These are phyloP conservation scores for Kwoniella heveanensis DNA, from an alignment of 768 basidiomycete genomes.

Conservation along the genomic window DNA sequence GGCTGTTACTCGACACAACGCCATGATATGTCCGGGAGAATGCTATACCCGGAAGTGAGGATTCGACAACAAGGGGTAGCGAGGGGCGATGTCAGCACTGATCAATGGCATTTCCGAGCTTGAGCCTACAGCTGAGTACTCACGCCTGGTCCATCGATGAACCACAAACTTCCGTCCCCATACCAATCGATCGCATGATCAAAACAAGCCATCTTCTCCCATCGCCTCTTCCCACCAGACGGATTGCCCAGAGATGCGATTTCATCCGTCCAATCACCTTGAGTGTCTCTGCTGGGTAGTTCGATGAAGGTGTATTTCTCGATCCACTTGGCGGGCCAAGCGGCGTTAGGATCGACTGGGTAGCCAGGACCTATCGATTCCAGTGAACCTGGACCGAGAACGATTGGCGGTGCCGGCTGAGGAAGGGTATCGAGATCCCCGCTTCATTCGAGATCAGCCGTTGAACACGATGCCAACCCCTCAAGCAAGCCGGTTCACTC, in stretches of 20 bases:
- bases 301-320: conserved; percentile 27
- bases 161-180: conserved; percentile 42
- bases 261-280: conserved; percentile 12
- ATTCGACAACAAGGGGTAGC: no score
- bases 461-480: not conserved
- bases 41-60: conserved; percentile 29
- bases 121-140: conserved; percentile 9
- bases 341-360: conserved; percentile 25
- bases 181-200: conserved; percentile 38
- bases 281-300: conserved; percentile 15
- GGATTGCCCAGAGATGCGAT: not conserved
- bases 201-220: conserved; percentile 34
- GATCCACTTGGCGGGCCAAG: conserved; percentile 34
- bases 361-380: conserved; percentile 30
- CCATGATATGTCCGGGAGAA: conserved; percentile 35
- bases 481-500: not conserved
- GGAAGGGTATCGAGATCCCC: conserved; percentile 36
- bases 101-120: no score
- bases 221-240: conserved; percentile 11
- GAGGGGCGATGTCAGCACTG: no score
- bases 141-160: conserved; percentile 38
- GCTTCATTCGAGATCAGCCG: not conserved
- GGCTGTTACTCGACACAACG: conserved; percentile 36
- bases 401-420: conserved; percentile 14
- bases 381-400: conserved; percentile 31